phyloP scores from a whole-genome alignment of 2,329 filamentous ascomycete genomes.

The Cryphonectria carpinicola region DNA sequence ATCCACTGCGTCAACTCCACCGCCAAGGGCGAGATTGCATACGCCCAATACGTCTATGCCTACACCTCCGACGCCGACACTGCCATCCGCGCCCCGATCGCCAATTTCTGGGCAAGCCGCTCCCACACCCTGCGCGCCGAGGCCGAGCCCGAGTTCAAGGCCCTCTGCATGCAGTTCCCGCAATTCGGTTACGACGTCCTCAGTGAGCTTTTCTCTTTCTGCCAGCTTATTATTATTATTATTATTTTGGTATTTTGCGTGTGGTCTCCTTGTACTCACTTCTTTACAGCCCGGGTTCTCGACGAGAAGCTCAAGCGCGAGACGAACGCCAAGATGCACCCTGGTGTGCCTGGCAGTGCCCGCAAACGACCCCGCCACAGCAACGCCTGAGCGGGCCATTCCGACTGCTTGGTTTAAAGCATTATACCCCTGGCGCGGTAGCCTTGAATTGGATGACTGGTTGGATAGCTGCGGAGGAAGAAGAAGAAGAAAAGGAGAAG shows the following conservation, averaged over 20 bases:
- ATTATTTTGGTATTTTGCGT: neutral
- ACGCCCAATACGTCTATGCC: slow-evolving; percentile 87
- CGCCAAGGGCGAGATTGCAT: slow-evolving; percentile 86
- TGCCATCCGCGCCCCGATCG: slow-evolving; percentile 78
- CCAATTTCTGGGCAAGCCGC: slow-evolving; percentile 86
- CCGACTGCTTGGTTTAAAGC: neutral
- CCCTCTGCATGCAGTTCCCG: slow-evolving; percentile 84
- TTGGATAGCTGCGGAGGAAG: too few relatives aligned
- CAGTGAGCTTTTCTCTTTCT: slow-evolving; percentile 52
- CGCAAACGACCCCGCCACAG: slow-evolving; percentile 63
- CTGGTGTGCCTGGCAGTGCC: slow-evolving; percentile 47
- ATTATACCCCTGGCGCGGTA: neutral
- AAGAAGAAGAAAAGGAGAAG: neutral
- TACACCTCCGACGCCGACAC: slow-evolving; percentile 71
- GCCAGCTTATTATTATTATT: too few relatives aligned
- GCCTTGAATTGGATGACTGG: neutral
- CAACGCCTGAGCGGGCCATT: slow-evolving; percentile 24
- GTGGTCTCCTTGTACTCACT: slow-evolving; percentile 26
- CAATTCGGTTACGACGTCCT: slow-evolving; percentile 94
- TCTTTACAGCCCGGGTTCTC: slow-evolving; percentile 59
- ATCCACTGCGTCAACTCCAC: slow-evolving; percentile 91
- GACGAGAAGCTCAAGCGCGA: slow-evolving; percentile 70
- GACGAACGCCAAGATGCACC: slow-evolving; percentile 62
- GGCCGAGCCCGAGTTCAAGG: slow-evolving; percentile 82
- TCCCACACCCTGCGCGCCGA: slow-evolving; percentile 82